Evolutionary conservation across 495 filamentous ascomycete species (phyloP).

Genomic region (Talaromyces thailandensis): DNA sequence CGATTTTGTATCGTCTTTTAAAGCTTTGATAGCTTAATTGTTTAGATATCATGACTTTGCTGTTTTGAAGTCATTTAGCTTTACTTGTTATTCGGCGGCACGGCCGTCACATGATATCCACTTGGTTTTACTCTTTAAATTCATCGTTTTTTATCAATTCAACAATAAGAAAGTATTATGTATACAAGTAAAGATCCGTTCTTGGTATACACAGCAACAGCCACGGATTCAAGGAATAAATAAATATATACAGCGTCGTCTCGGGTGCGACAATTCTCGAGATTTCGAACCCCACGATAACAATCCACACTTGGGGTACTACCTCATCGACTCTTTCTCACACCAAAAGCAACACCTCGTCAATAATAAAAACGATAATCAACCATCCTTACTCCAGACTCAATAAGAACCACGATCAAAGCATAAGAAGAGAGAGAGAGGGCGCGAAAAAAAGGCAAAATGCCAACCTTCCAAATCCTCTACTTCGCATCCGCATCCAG

Average conservation of each 20-base stretch:
- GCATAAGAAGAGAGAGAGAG: neutral
- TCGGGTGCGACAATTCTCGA: too few species aligned
- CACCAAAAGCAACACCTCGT: neutral
- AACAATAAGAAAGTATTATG: too few species aligned
- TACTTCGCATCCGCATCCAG: conserved; percentile 79
- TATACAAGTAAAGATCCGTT: too few species aligned
- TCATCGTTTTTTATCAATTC: too few species aligned
- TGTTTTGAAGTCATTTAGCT: neutral
- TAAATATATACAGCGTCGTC: too few species aligned
- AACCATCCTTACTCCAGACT: neutral
- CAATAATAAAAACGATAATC: neutral
- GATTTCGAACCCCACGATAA: neutral
- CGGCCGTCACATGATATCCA: neutral
- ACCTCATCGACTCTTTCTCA: neutral
- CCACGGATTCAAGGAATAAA: too few species aligned
- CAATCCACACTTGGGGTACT: neutral
- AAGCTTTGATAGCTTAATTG: conserved; percentile 28
- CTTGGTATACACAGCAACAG: too few species aligned
- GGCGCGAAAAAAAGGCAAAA: neutral
- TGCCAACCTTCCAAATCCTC: conserved; percentile 59
- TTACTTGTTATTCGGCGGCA: neutral
- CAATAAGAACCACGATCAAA: neutral
- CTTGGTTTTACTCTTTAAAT: neutral
- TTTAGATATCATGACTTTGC: neutral
- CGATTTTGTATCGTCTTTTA: conserved; percentile 74